Percentiles rank a stretch among this genome's conserved stretches.
Evolutionary conservation across 495 filamentous ascomycete species (phyloP).

Genomic region (Penicillium canariense): DNA sequence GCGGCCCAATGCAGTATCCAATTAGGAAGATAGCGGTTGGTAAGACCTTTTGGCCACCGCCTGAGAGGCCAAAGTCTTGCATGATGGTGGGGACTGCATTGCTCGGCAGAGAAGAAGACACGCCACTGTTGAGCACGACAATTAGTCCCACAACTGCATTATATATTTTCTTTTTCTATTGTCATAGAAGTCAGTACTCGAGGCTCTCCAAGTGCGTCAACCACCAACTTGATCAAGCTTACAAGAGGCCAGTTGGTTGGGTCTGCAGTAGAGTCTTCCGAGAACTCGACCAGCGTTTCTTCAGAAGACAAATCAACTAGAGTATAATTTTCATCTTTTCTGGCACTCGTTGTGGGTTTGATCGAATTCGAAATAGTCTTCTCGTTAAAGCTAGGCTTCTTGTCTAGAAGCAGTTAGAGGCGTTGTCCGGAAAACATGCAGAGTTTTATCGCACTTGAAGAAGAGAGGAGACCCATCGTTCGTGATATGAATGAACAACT

Average conservation of each 20-base stretch:
- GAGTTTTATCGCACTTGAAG: slow-evolving; percentile 14
- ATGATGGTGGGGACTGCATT: slow-evolving; percentile 56
- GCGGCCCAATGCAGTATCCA: slow-evolving; percentile 65
- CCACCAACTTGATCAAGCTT: slow-evolving; percentile 6
- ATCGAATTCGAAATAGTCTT: slow-evolving; percentile 7
- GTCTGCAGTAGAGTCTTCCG: slow-evolving; percentile 23
- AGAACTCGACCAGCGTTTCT: slow-evolving; percentile 32
- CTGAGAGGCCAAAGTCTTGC: slow-evolving; percentile 38
- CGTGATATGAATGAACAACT: slow-evolving; percentile 5
- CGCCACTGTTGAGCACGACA: slow-evolving; percentile 68
- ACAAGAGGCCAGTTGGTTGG: slow-evolving; percentile 36
- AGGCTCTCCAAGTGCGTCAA: not conserved
- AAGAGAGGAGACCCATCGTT: slow-evolving; percentile 10
- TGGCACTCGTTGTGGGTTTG: not conserved
- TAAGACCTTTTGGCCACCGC: slow-evolving; percentile 53
- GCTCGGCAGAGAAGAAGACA: slow-evolving; percentile 66
- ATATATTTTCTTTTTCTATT: slow-evolving; percentile 54
- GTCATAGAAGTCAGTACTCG: not conserved
- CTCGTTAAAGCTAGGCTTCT: slow-evolving; percentile 3
- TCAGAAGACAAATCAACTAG: slow-evolving; percentile 23
- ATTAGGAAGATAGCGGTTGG: slow-evolving; percentile 74
- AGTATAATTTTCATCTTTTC: slow-evolving; percentile 17
- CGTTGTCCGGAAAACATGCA: not conserved
- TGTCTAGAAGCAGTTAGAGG: slow-evolving; percentile 17
- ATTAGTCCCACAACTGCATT: slow-evolving; percentile 56